A percentile compares a stretch with the other conserved stretches of the same genome.
Evolutionary conservation across 2,329 filamentous ascomycete species (phyloP).

Genomic region (Arthrobotrys entomopaga): DNA sequence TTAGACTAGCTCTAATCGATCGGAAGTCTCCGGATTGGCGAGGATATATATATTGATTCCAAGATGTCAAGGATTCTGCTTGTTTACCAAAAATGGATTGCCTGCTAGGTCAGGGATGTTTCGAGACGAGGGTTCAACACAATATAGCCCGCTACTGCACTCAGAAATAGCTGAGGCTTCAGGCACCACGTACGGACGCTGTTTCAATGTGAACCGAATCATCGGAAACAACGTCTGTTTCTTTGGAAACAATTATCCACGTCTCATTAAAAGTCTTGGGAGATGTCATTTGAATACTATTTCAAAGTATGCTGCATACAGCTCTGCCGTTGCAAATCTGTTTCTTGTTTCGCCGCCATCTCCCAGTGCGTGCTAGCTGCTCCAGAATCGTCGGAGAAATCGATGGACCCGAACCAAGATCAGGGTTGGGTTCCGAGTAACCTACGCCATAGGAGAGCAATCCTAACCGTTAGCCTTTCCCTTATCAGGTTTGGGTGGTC

Average conservation of each 20-base stretch:
- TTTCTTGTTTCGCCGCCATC: conserved; percentile 21
- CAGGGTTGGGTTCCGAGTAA: conserved; percentile 10
- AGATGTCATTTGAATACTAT: not conserved
- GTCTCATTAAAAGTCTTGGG: not conserved
- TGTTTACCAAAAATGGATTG: conserved; percentile 3
- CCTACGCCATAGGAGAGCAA: conserved; percentile 22
- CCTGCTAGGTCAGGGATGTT: conserved; percentile 24
- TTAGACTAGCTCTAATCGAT: conserved; percentile 42
- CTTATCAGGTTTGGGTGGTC: not conserved
- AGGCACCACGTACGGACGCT: conserved; percentile 14
- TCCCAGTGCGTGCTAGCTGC: conserved; percentile 36
- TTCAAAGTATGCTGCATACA: not conserved
- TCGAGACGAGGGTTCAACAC: conserved; percentile 39
- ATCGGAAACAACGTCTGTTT: conserved; percentile 17
- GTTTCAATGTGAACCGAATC: not conserved
- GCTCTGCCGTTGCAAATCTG: not conserved
- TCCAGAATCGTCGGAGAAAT: conserved; percentile 41
- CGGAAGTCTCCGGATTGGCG: conserved; percentile 31
- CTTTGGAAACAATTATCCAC: not conserved
- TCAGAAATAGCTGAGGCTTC: conserved; percentile 42
- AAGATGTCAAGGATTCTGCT: conserved; percentile 13
- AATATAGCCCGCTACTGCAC: conserved; percentile 16
- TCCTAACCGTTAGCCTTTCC: conserved; percentile 9
- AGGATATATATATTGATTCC: conserved; percentile 22
- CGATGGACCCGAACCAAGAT: conserved; percentile 10